Conservation (phyloP, 345 rosid genomes). For the Luvunga scandens region DNA sequence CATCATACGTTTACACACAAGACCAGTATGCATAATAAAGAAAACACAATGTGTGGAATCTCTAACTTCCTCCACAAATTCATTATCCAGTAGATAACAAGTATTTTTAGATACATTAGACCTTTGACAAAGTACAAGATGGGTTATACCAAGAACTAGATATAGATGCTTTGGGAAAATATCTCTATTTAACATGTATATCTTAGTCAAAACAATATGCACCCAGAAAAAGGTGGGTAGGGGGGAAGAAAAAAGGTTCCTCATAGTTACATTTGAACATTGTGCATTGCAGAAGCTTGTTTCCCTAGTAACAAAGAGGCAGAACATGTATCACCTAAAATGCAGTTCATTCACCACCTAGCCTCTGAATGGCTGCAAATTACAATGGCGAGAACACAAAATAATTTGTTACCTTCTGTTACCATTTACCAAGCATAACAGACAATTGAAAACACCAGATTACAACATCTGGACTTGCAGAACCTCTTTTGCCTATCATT, state of each 20-base stretch:
- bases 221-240: too few species aligned
- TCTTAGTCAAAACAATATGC: background rate
- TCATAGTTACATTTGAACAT: background rate
- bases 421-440: background rate
- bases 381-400: background rate
- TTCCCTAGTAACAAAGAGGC: background rate
- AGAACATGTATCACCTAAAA: background rate
- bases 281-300: background rate
- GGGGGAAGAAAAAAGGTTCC: background rate
- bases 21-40: background rate
- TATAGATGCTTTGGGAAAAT: background rate
- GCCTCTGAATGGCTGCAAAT: background rate
- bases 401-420: background rate
- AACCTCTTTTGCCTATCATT: background rate
- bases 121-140: background rate
- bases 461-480: background rate
- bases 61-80: background rate
- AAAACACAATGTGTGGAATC: background rate
- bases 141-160: background rate
- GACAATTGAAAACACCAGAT: background rate
- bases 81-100: background rate
- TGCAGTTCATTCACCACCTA: background rate
- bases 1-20: background rate
- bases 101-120: background rate
- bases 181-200: background rate